Percentiles rank a stretch among this genome's conserved stretches.
Conservation (phyloP, 202 grass and related monocot species). For the Hordeum pubiflorum region DNA sequence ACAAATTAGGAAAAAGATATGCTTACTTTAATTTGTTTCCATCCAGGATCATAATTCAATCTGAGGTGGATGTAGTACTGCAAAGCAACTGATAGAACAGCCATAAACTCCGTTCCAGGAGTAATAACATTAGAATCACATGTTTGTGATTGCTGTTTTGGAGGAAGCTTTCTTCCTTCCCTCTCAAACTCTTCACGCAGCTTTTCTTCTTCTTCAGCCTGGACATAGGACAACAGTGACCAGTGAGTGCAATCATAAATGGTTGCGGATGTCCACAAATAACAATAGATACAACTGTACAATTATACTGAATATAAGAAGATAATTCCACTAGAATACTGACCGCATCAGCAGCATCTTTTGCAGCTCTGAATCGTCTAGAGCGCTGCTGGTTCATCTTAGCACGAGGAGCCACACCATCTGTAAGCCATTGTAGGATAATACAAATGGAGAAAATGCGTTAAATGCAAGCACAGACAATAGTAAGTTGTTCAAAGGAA, state of each 20-base stretch:
- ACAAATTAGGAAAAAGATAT: background rate
- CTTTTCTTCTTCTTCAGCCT: conserved; percentile 90
- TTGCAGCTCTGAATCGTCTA: conserved; percentile 93
- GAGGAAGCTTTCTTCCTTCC: conserved; percentile 93
- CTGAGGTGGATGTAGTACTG: conserved; percentile 95
- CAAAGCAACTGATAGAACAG: conserved; percentile 78
- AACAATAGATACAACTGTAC: background rate
- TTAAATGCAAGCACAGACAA: background rate
- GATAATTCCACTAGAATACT: conserved; percentile 35
- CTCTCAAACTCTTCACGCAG: conserved; percentile 89
- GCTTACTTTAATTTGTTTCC: conserved; percentile 96
- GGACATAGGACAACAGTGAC: conserved; percentile 6
- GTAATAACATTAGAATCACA: conserved; percentile 99
- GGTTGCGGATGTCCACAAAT: background rate
- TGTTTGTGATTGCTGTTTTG: conserved; percentile 74
- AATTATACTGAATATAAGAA: conserved; percentile 7
- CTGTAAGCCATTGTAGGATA: conserved; percentile 28
- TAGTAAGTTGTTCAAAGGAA: background rate
- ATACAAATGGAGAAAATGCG: conserved; percentile 10
- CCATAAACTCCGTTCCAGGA: conserved; percentile 97
- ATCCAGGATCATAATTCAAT: conserved; percentile 97
- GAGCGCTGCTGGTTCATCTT: conserved; percentile 99
- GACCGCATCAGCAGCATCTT: conserved; percentile 95
- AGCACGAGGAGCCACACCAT: conserved; percentile 96
- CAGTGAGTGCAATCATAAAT: conserved; percentile 1